Percentiles rank a stretch among this genome's conserved stretches.
These are phyloP conservation scores for Kazachstania psychrophila DNA, from an alignment of 805 yeast genomes.

Conservation along the genomic window DNA sequence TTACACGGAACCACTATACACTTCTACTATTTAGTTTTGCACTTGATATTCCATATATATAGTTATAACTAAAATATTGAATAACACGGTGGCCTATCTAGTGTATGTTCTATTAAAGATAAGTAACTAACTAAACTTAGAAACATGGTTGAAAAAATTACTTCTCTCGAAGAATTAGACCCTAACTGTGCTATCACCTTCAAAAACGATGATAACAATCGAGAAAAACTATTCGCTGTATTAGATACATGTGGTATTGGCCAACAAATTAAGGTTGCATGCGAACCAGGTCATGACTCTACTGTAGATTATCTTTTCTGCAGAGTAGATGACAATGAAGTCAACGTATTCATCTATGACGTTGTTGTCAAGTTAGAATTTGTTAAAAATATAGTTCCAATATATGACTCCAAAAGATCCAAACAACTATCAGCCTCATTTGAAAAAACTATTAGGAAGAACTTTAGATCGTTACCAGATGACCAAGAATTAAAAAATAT, in stretches of 20 bases:
- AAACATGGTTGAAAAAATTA: background rate
- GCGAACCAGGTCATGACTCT: slow-evolving; percentile 17
- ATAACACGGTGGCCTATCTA: too few species aligned
- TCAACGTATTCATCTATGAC: background rate
- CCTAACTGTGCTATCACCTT: slow-evolving; percentile 19
- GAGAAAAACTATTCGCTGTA: slow-evolving; percentile 13
- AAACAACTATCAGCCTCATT: slow-evolving; percentile 4
- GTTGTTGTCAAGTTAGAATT: slow-evolving; percentile 1
- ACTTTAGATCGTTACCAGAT: slow-evolving; percentile 15
- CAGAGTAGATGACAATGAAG: slow-evolving; percentile 9
- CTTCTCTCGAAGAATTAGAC: slow-evolving; percentile 16
- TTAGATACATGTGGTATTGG: slow-evolving; percentile 9
- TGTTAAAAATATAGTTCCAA: slow-evolving; percentile 6
- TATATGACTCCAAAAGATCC: slow-evolving; percentile 6
- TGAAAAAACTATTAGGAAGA: slow-evolving; percentile 1
- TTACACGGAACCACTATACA: too few species aligned
- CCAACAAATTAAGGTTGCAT: slow-evolving; percentile 3
- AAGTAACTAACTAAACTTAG: background rate
- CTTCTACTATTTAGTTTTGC: too few species aligned
- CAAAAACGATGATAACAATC: slow-evolving; percentile 12
- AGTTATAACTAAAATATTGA: too few species aligned
- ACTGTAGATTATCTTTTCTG: slow-evolving; percentile 15
- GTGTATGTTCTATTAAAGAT: too few species aligned
- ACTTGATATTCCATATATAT: too few species aligned
- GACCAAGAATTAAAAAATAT: slow-evolving; percentile 33